Evolutionary conservation across 208 protist genomes (phyloP), one percentile per base, ranked within the genome.

Genomic region (Acanthamoeba royreba): DNA sequence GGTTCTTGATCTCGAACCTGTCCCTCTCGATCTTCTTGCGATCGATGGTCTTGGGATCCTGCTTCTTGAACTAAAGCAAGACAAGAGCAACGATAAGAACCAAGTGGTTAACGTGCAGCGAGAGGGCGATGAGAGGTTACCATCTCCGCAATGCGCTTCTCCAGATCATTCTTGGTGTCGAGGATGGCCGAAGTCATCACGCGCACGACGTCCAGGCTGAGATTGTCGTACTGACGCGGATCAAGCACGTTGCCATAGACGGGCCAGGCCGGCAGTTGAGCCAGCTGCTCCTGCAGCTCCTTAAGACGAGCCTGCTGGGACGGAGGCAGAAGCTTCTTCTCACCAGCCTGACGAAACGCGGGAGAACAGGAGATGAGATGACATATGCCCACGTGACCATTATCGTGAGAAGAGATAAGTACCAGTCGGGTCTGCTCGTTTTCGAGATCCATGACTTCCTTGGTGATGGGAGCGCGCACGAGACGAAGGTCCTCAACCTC

Each of bases 111-210:
- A 55, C 9, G 19, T 1, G 15, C 49, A 13, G 49, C 49, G 25
- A 58, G 49, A 25, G 2, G 49, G 13, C 49, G 49, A 25, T 49
- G 38, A 25, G 40, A 79, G 9, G 66, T 13, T 13, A 25, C 15
- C 25, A 87, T 87, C 49, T 87, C 49, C 31, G 77, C 77, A 33
- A 87, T 89, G 17, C 74, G 55, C 5, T 47, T n/a, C 49, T 88
- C 74, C 15, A 93, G 17, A 38, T 46, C 92, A 7, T 83, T 89
- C 85, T 95, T 95, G 47, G 63, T 88, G 47, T 79, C 33, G 2
- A 95, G 63, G 15, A 95, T 77, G 43, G 63, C 77, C 5, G 63
- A 74, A 9, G 91, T 93, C 93, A 95, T 95, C n/a, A 95, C 40
- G n/a, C 83, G 61, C 19, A 72, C 93, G 11, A 95, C 52, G n/a